Conservation (phyloP, 495 filamentous ascomycete species). For the Pyrenula massariospora region DNA sequence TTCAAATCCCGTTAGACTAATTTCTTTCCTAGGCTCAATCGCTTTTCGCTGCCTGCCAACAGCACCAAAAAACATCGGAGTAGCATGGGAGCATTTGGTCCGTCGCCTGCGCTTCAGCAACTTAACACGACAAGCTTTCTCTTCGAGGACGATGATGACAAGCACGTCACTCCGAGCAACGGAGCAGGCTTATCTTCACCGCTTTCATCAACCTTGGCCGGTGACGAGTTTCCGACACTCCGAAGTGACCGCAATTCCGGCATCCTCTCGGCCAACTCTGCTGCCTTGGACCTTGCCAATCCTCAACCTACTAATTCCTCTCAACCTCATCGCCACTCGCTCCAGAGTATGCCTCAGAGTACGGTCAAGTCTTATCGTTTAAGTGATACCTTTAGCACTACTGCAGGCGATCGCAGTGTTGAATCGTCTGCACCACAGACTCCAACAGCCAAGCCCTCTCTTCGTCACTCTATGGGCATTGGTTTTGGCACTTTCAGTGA, state of each 20-base stretch:
- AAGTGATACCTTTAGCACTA: slow-evolving; percentile 16
- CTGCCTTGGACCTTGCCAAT: slow-evolving; percentile 69
- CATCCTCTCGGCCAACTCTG: slow-evolving; percentile 67
- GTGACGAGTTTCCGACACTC: slow-evolving; percentile 77
- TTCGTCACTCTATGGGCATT: neutral
- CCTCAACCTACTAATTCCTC: slow-evolving; percentile 54
- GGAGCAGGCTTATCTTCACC: slow-evolving; percentile 43
- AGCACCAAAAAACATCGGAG: slow-evolving; percentile 38
- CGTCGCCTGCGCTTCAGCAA: slow-evolving; percentile 42
- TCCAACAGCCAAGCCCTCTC: neutral
- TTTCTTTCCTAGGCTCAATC: slow-evolving; percentile 22
- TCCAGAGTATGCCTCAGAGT: slow-evolving; percentile 69
- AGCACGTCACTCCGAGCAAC: slow-evolving; percentile 29
- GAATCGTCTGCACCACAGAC: neutral
- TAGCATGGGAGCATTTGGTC: slow-evolving; percentile 36
- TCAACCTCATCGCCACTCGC: slow-evolving; percentile 63
- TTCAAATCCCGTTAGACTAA: neutral
- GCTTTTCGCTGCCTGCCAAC: slow-evolving; percentile 82
- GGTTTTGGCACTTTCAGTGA: neutral
- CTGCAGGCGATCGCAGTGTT: slow-evolving; percentile 7
- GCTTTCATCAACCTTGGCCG: slow-evolving; percentile 59
- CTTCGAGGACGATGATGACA: slow-evolving; percentile 70
- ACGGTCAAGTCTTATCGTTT: slow-evolving; percentile 25
- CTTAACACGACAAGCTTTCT: slow-evolving; percentile 75
- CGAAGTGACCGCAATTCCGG: slow-evolving; percentile 57